Base-by-base conservation (phyloP, 2,329 filamentous ascomycete genomes). In the Talaromyces sp. region DNA sequence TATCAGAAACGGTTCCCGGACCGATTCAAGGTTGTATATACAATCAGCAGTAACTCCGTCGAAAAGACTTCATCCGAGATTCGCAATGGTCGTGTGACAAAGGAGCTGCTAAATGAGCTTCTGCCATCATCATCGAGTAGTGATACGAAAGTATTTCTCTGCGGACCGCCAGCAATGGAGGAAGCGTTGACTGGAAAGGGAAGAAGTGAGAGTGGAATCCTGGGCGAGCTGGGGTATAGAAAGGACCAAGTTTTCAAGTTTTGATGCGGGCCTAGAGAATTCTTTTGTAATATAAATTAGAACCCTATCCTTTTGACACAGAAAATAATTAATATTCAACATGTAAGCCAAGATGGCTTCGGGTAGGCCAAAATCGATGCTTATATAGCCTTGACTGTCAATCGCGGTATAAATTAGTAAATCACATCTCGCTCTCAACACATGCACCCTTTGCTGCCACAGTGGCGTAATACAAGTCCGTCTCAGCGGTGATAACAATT, bases 111-210 rank as follows among this genome's bases (percentile, higher is more conserved):
- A 61, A 77, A 83, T 63, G 77, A 76, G n/a, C 69, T 83, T 12
- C 72, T 75, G 6, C 69, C 77, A 7, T 67, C 66, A n/a, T 67
- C 72, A 3, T 67, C 62, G 62, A 74, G 79, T 31, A 77, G 64
- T 2, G 88, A 88, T 46, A 54, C 48, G 3, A 62, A 59, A 19
- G 84, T 90, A 0, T 87, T 89, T 67, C 77, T 90, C 1, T 89
- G 87, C 68, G 88, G 88, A 0, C 88, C 88, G 19, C 86, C 87
- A 1, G 78, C 79, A 0, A 89, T 90, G 86, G 84, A 89, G 70
- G 76, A 76, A 32, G 65, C 68, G 3, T 71, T 73, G 71, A 68
- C 67, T 35, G 74, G 74, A 26, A 63, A 63, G 12, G 53, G 62
- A 31, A 35, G 43, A 8, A 46, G 52, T 26, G 69, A 75, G 12